These are phyloP conservation scores for Tylopilus vinaceipallidus DNA, from an alignment of 768 basidiomycete genomes.

Conservation along the genomic window DNA sequence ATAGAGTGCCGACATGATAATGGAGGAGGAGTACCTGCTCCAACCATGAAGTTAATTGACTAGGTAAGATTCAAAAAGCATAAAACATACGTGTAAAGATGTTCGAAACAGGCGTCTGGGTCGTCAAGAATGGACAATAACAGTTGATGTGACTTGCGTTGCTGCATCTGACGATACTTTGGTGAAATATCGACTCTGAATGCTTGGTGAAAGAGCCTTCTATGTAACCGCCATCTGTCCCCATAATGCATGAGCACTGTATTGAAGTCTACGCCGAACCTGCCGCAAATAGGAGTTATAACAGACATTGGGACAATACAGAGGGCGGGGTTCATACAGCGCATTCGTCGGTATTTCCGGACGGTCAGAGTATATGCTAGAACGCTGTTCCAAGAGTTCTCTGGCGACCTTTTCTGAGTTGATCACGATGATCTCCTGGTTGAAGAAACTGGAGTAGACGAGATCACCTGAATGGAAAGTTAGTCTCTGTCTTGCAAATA, in stretches of 20 bases:
- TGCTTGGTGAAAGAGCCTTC: slow-evolving; percentile 36
- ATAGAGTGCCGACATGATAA: slow-evolving; percentile 33
- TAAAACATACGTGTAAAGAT: slow-evolving; percentile 17
- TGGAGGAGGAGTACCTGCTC: slow-evolving; percentile 26
- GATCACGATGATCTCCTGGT: slow-evolving; percentile 26
- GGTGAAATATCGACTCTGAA: slow-evolving; percentile 28
- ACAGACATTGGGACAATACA: not conserved
- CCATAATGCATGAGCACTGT: slow-evolving; percentile 36
- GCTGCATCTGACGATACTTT: slow-evolving; percentile 34
- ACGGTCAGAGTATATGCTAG: slow-evolving; percentile 32
- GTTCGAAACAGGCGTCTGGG: slow-evolving; percentile 24
- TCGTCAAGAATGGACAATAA: slow-evolving; percentile 27
- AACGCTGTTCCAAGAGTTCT: slow-evolving; percentile 27
- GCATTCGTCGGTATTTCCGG: slow-evolving; percentile 24
- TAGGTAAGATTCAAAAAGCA: not conserved
- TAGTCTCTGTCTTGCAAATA: not conserved
- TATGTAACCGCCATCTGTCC: slow-evolving; percentile 35
- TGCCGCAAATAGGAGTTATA: not conserved
- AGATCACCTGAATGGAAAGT: slow-evolving; percentile 22
- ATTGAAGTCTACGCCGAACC: slow-evolving; percentile 36
- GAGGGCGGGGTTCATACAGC: slow-evolving; percentile 8
- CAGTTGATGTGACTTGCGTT: slow-evolving; percentile 28
- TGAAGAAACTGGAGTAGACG: slow-evolving; percentile 25
- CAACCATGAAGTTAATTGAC: not conserved
- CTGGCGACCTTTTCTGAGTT: slow-evolving; percentile 24